Evolutionary conservation across 1,139 yeast genomes (phyloP).

Genomic region (Geotrichum histeridarum): DNA sequence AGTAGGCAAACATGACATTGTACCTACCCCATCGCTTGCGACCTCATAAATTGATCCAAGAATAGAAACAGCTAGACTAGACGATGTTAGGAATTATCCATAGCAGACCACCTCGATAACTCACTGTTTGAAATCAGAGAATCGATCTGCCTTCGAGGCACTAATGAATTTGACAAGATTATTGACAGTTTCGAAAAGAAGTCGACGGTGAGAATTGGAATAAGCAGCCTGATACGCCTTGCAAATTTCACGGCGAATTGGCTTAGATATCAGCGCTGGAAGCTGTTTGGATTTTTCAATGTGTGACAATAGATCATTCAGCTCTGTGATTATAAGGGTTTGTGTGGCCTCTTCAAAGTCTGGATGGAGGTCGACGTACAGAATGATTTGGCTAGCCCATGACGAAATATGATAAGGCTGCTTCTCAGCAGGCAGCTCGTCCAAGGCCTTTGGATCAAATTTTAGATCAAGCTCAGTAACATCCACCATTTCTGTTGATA

Average conservation of each 20-base stretch:
- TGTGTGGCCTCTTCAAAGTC: slow-evolving; percentile 23
- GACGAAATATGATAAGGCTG: slow-evolving; percentile 25
- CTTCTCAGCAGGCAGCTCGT: slow-evolving; percentile 25
- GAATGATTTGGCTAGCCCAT: slow-evolving; percentile 26
- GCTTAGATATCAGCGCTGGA: slow-evolving; percentile 25
- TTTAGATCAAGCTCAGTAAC: slow-evolving; percentile 13
- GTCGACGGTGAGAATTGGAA: slow-evolving; percentile 23
- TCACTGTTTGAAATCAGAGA: slow-evolving; percentile 30
- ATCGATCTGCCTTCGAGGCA: slow-evolving; percentile 33
- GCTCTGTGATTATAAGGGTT: slow-evolving; percentile 24
- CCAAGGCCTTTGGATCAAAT: slow-evolving; percentile 25
- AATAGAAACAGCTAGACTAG: slow-evolving; percentile 26
- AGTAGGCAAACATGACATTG: not conserved
- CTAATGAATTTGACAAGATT: slow-evolving; percentile 27
- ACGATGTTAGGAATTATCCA: not conserved
- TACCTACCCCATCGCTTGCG: slow-evolving; percentile 31
- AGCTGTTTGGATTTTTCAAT: slow-evolving; percentile 24
- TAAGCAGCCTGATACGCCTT: slow-evolving; percentile 24
- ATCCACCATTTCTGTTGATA: slow-evolving; percentile 11
- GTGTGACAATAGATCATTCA: slow-evolving; percentile 24
- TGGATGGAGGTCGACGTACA: slow-evolving; percentile 18
- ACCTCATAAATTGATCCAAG: slow-evolving; percentile 28
- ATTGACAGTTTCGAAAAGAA: slow-evolving; percentile 33
- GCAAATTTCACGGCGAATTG: slow-evolving; percentile 26
- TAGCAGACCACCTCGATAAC: slow-evolving; percentile 15